A percentile compares a stretch with the other conserved stretches of the same genome.
Evolutionary conservation across 2,329 filamentous ascomycete genomes (phyloP).

Genomic region (Phialophora verrucosa): DNA sequence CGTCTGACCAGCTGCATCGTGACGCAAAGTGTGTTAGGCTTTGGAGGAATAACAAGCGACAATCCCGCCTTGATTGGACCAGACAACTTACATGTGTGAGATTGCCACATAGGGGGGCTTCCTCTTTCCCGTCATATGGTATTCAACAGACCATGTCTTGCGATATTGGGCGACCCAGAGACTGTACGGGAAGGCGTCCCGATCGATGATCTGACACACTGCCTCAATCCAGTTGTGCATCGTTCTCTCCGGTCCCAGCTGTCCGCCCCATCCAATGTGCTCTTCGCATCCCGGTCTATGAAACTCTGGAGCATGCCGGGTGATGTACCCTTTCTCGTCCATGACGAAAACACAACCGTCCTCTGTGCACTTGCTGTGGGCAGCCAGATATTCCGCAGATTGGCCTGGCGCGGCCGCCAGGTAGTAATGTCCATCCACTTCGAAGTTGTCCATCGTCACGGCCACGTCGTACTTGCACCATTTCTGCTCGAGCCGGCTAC

Average conservation of each 20-base stretch:
- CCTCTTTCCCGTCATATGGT: neutral
- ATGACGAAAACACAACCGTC: neutral
- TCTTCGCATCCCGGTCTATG: conserved; percentile 2
- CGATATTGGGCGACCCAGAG: conserved; percentile 1
- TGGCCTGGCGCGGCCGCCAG: neutral
- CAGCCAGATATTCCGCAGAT: neutral
- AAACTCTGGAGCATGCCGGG: neutral
- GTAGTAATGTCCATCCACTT: conserved; percentile 8
- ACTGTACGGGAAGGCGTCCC: neutral
- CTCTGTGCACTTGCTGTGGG: neutral
- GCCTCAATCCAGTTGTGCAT: conserved; percentile 3
- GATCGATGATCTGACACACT: conserved; percentile 1
- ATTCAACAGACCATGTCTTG: conserved; percentile 3
- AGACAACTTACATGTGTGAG: conserved; percentile 42
- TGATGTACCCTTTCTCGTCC: conserved; percentile 1
- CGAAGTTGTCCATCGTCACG: conserved; percentile 4
- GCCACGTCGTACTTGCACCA: conserved; percentile 12
- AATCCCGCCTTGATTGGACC: neutral
- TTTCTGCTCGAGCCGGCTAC: conserved; percentile 5
- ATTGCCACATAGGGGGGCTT: conserved; percentile 40
- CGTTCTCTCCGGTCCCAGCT: neutral
- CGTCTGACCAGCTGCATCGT: conserved; percentile 44
- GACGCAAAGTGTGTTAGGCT: neutral
- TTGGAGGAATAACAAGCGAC: neutral
- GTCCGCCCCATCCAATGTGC: neutral